Conservation (phyloP, 202 grass and related monocot species). For the Digitaria exilis region DNA sequence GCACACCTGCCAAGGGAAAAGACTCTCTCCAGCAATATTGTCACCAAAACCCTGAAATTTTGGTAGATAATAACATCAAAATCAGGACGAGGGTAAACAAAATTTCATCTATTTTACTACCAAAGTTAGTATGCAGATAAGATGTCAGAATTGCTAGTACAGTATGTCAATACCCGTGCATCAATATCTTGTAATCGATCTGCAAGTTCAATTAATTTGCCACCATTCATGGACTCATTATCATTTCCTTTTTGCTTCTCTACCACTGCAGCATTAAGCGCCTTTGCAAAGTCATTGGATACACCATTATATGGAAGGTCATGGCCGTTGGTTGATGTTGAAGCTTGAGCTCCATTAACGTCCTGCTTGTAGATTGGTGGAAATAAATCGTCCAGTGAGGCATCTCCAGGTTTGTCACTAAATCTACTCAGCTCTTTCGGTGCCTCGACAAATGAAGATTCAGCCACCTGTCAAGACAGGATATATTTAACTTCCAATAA, state of each 20-base stretch:
- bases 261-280: constrained; percentile 63
- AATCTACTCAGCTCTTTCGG: constrained; percentile 70
- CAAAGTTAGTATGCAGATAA: constrained; percentile 22
- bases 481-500: constrained; percentile 10
- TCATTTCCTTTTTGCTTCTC: constrained; percentile 79
- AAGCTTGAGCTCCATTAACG: constrained; percentile 71
- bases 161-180: constrained; percentile 71
- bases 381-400: constrained; percentile 93
- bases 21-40: constrained; percentile 63
- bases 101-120: constrained; percentile 20
- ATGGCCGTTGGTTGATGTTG: constrained; percentile 62
- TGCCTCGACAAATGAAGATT: constrained; percentile 52
- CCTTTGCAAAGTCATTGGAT: constrained; percentile 68
- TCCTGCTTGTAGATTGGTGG: constrained; percentile 61
- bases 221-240: constrained; percentile 54
- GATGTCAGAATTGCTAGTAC: constrained; percentile 28
- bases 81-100: constrained; percentile 31
- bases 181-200: constrained; percentile 74
- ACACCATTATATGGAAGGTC: constrained; percentile 46
- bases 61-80: constrained; percentile 27
- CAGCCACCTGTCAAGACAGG: constrained; percentile 49
- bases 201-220: constrained; percentile 68
- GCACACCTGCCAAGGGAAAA: constrained; percentile 93
- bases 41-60: constrained; percentile 80
- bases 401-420: constrained; percentile 89